Base-by-base conservation (phyloP, 2,329 filamentous ascomycete species). In the Colletotrichum truncatum region DNA sequence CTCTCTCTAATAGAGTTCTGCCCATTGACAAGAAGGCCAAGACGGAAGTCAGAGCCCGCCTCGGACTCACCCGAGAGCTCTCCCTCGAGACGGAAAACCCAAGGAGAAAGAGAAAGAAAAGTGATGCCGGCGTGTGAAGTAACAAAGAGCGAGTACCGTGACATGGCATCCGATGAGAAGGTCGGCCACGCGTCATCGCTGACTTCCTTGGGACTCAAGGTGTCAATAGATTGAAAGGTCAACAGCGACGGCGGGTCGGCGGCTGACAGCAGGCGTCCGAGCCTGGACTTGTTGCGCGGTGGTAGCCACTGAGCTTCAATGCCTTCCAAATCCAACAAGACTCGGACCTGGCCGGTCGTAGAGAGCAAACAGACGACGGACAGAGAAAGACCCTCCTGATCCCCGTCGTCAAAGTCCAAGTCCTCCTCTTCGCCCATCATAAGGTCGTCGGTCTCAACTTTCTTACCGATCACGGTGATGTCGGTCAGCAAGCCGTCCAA, bases 281-380 rank as follows among this genome's bases (percentile, higher is more conserved):
- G 66, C 70, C 79, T 85, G 1, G 80, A 81, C 70, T 84, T 88
- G 70, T 78, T 81, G 62, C 83, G 85, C 6, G 86, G 85, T 1
- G 87, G 87, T 18, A 91, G 77, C 88, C 88, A 91, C 72, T 89
- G 85, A n/a, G 88, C 88, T 72, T 90, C 85, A 14, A 90, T 82
- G 2, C 87, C 87, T 9, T 89, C 84, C 2, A 88, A 70, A 69
- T 91, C 88, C 11, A 91, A 78, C 69, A 87, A 90, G 36, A 91
- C 79, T 43, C 87, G 83, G 60, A 90, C 78, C 71, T 87, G 86
- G 4, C 88, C 88, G 69, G 85, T 89, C 3, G 84, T 86, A 1
- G 87, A 87, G 2, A 90, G 78, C 8, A 90, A 75, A 71, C 88
- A 90, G 46, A 91, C 73, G 30, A 90, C 78, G 4, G 85, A 81